Conservation (phyloP, 352 stramenopile genomes). For the Phytopythium mirpurense region DNA sequence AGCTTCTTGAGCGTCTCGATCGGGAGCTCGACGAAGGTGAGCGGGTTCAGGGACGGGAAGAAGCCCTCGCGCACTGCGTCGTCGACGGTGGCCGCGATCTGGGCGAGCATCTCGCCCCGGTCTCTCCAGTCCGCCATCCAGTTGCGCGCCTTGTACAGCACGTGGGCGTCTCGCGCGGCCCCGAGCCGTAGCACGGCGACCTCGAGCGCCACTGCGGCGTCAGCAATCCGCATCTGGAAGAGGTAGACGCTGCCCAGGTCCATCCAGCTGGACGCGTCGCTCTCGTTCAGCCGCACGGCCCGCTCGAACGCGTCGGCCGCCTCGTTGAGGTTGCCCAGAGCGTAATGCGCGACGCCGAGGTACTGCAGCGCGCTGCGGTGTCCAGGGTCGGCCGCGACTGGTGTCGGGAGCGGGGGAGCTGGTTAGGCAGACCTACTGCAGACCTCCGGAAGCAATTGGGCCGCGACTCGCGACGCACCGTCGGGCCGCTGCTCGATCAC, state of each 20-base stretch:
- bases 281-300: constrained; percentile 41
- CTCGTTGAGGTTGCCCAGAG: constrained; percentile 51
- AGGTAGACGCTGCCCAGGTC: constrained; percentile 70
- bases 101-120: constrained; percentile 38
- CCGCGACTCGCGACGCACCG: constrained; percentile 11
- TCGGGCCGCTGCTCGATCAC: constrained; percentile 37
- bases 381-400: constrained; percentile 23
- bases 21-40: constrained; percentile 46
- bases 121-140: constrained; percentile 70
- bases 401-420: background rate
- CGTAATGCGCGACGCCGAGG: constrained; percentile 62
- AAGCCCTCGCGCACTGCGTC: constrained; percentile 11
- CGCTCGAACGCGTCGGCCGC: constrained; percentile 55
- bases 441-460: too few species aligned
- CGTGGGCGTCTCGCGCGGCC: constrained; percentile 22
- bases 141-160: constrained; percentile 57
- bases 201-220: constrained; percentile 44
- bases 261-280: constrained; percentile 50
- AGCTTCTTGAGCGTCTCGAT: constrained; percentile 19
- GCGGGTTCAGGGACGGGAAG: constrained; percentile 17
- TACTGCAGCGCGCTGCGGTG: constrained; percentile 61
- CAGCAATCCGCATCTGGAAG: constrained; percentile 34
- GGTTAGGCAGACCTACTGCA: too few species aligned
- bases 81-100: constrained; percentile 22
- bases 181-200: constrained; percentile 31